Conservation (phyloP, 306 rosid genomes). For the Castanopsis chinensis region DNA sequence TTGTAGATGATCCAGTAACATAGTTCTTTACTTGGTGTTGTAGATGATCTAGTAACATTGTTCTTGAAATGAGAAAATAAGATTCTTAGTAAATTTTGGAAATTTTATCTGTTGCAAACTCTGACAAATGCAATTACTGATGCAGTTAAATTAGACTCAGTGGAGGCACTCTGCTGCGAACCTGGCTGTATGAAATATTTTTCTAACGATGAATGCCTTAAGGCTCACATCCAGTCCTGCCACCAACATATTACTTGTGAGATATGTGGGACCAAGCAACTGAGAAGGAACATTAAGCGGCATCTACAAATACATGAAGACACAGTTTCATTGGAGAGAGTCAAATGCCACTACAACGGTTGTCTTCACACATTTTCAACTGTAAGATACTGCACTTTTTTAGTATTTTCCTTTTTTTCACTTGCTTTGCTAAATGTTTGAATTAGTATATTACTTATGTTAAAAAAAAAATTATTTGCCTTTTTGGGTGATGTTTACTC, state of each 20-base stretch:
- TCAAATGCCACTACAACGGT: slow-evolving; percentile 51
- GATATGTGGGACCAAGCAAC: slow-evolving; percentile 57
- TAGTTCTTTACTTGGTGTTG: neutral
- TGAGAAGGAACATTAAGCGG: slow-evolving; percentile 73
- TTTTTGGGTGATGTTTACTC: neutral
- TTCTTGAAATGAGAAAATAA: neutral
- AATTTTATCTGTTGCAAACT: neutral
- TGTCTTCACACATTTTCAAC: slow-evolving; percentile 58
- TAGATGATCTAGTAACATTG: neutral
- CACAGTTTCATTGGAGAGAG: slow-evolving; percentile 13
- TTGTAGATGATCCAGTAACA: neutral
- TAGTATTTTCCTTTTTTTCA: too few species aligned
- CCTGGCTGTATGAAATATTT: slow-evolving; percentile 70
- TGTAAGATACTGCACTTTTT: slow-evolving; percentile 37
- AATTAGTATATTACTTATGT: too few species aligned
- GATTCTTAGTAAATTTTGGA: neutral
- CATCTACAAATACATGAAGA: slow-evolving; percentile 61
- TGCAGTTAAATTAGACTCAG: slow-evolving; percentile 68
- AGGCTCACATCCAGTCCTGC: slow-evolving; percentile 58
- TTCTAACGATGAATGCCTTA: slow-evolving; percentile 59
- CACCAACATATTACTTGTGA: slow-evolving; percentile 65
- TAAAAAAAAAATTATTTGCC: neutral
- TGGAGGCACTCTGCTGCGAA: slow-evolving; percentile 65
- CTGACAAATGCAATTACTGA: slow-evolving; percentile 5
- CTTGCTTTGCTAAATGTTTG: neutral